phyloP scores from a whole-genome alignment of 371 early-diverging fungal genomes.

The Rhizopus sp. region DNA sequence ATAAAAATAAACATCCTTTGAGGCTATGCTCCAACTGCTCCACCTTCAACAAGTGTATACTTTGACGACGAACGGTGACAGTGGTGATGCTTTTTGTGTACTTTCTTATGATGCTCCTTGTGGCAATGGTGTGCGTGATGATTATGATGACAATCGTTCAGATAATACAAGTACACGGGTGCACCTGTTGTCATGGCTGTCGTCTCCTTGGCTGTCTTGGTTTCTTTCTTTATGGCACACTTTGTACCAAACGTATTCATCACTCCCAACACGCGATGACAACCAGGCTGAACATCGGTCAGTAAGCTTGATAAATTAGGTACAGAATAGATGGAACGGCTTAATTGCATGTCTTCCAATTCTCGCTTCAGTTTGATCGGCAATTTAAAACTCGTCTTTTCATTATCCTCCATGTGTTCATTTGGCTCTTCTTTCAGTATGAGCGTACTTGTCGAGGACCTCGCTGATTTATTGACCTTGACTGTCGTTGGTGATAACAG shows the following conservation, averaged over 20 bases:
- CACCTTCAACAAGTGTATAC: slow-evolving; percentile 12
- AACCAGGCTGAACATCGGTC: background rate
- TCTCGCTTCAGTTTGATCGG: slow-evolving; percentile 25
- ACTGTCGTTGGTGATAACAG: background rate
- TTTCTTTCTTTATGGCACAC: background rate
- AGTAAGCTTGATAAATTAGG: slow-evolving; percentile 14
- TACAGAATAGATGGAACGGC: slow-evolving; percentile 23
- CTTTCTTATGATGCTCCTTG: background rate
- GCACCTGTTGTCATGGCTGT: background rate
- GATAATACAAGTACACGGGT: slow-evolving; percentile 1
- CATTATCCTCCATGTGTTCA: background rate
- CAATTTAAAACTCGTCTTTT: background rate
- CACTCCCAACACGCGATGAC: slow-evolving; percentile 2
- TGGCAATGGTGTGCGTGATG: background rate
- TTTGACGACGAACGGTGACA: background rate
- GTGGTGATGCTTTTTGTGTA: background rate
- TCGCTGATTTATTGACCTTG: background rate
- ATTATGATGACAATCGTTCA: slow-evolving; percentile 2
- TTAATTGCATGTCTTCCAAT: slow-evolving; percentile 18
- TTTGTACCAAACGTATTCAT: background rate
- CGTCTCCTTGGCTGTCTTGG: background rate
- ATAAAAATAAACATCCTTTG: too few relatives aligned
- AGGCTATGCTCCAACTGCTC: background rate
- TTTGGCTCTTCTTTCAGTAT: background rate
- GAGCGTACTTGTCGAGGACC: slow-evolving; percentile 17